phyloP scores from a whole-genome alignment of 352 stramenopile genomes.

The Pythium insidiosum region DNA sequence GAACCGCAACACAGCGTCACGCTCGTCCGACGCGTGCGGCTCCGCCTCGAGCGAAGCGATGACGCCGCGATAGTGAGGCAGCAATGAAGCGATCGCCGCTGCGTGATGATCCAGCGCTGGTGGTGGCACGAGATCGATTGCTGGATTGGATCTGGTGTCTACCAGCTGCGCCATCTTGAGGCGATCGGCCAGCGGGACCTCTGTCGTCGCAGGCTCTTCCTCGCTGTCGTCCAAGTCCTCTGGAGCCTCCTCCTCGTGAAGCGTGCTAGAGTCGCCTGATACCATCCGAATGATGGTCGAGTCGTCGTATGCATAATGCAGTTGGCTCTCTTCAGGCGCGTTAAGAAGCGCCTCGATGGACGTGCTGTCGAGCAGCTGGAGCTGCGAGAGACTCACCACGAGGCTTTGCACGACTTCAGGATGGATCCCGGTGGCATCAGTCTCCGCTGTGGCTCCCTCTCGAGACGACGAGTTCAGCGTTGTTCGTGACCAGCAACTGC shows the following conservation, averaged over 20 bases:
- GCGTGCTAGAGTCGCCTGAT: background rate
- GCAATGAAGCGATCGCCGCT: slow-evolving; percentile 2
- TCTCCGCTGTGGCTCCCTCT: background rate
- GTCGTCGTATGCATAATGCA: slow-evolving; percentile 16
- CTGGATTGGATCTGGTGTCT: too few relatives aligned
- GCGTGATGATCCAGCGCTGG: background rate
- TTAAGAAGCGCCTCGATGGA: slow-evolving; percentile 10
- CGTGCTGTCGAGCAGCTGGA: slow-evolving; percentile 11
- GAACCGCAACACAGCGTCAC: slow-evolving; percentile 5
- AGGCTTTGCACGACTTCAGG: slow-evolving; percentile 13
- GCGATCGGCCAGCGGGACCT: too few relatives aligned
- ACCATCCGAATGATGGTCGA: slow-evolving; percentile 10
- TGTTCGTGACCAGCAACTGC: slow-evolving; percentile 2
- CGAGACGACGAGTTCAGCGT: background rate
- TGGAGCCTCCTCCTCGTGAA: background rate
- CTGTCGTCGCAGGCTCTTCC: too few relatives aligned
- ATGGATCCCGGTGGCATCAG: background rate
- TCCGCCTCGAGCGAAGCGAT: slow-evolving; percentile 12
- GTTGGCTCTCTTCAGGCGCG: slow-evolving; percentile 3
- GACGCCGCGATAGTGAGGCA: slow-evolving; percentile 12
- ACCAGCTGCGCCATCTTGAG: too few relatives aligned
- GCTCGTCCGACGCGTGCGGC: slow-evolving; percentile 2
- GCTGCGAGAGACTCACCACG: slow-evolving; percentile 14
- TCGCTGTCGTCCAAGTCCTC: background rate
- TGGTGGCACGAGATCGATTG: too few relatives aligned